Base-by-base conservation (phyloP, 2,329 filamentous ascomycete genomes). In the Fusarium irregulare region DNA sequence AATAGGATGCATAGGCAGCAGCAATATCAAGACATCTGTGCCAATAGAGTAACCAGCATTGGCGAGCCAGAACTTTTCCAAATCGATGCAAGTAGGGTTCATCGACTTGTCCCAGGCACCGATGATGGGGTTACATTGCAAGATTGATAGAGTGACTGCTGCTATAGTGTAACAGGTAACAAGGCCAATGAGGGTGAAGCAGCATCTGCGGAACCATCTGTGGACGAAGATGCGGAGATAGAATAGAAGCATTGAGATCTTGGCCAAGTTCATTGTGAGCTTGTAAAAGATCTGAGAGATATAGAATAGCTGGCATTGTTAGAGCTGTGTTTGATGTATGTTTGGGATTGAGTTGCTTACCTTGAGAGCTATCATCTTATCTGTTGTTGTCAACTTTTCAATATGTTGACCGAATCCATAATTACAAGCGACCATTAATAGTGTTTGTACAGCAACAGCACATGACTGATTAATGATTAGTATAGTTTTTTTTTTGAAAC, bases 201-300 rank as follows among this genome's bases (percentile, higher is more conserved):
- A 85, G 37, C 80, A 75, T 4, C 79, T 77, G 11, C 81, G 80
- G 68, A 87, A 87, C 75, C 79, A 82, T 47, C 64, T 77, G 48
- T 83, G 79, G 23, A 83, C 77, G 61, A 88, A 88, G 48, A 87
- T 85, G 27, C 85, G 83, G 23, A 86, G 83, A 69, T 87, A 88
- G 20, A 88, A 80, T 5, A 86, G 76, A 9, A 87, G 74, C 54
- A 87, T 85, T 4, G 85, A 87, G 3, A 82, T 76, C 68, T 88
- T 88, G 4, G 84, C 86, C 32, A 86, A 76, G 72, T 85, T 86
- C 62, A 87, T 83, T 44, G 83, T 83, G 66, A 85, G 75, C 69
- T 87, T 87, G 76, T 88, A 88, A 62, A 85, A 83, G 54, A 85
- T 82, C 68, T 87, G 85, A 4, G 83, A 81, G 27, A 85, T 74